These are phyloP conservation scores for Talaromyces rugulosus DNA, from an alignment of 2,329 filamentous ascomycete species.

Conservation along the genomic window DNA sequence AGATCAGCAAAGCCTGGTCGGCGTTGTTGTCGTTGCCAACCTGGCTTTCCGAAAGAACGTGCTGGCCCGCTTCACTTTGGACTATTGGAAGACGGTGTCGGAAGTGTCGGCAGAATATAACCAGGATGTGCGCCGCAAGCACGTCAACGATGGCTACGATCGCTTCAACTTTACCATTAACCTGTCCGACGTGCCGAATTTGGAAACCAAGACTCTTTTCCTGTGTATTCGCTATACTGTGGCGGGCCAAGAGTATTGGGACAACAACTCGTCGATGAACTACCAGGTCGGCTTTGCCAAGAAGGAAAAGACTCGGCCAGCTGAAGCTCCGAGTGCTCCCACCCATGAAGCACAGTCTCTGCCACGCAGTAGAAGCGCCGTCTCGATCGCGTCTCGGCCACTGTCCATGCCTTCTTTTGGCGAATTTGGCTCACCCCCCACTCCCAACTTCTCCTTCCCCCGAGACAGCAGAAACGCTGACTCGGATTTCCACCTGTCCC, in stretches of 20 bases:
- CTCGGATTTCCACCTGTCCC: constrained; percentile 65
- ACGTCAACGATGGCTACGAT: constrained; percentile 65
- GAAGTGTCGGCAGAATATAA: constrained; percentile 88
- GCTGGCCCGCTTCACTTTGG: constrained; percentile 88
- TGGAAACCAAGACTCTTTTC: constrained; percentile 88
- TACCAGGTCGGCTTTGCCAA: constrained; percentile 93
- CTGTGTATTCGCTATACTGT: constrained; percentile 88
- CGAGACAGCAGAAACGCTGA: constrained; percentile 63
- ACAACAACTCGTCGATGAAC: constrained; percentile 83
- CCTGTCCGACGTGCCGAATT: constrained; percentile 81
- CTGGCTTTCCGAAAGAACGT: constrained; percentile 85
- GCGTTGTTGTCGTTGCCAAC: constrained; percentile 80
- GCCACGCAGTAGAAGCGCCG: constrained; percentile 62
- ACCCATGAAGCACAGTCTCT: constrained; percentile 51
- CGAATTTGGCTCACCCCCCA: constrained; percentile 51
- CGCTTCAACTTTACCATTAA: constrained; percentile 94
- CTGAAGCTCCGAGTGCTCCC: constrained; percentile 37
- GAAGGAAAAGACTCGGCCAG: constrained; percentile 60
- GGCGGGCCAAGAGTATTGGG: constrained; percentile 84
- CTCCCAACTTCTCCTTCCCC: constrained; percentile 46
- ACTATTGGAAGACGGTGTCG: constrained; percentile 98
- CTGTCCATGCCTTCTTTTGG: constrained; percentile 56
- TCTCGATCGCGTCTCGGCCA: constrained; percentile 46
- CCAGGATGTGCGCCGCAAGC: constrained; percentile 67
- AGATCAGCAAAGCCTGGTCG: constrained; percentile 82